phyloP scores from a whole-genome alignment of 352 stramenopile genomes.

The Pythium brachiatum region DNA sequence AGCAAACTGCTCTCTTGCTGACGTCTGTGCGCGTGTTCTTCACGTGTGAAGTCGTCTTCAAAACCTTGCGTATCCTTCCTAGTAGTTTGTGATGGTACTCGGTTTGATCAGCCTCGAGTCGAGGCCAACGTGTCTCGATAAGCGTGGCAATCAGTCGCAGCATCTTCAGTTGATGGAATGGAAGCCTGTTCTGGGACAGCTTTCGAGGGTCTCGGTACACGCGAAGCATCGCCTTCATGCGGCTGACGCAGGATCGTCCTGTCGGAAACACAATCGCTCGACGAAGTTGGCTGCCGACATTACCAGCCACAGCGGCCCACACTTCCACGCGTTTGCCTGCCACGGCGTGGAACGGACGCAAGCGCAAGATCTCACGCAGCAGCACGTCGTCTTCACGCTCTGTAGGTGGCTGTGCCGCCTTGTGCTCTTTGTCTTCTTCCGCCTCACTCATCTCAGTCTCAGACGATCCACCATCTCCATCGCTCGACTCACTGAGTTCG shows the following conservation, averaged over 20 bases:
- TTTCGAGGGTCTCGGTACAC: neutral
- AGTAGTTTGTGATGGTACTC: too few relatives aligned
- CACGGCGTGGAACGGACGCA: slow-evolving; percentile 1
- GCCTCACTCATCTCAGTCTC: neutral
- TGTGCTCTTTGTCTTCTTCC: neutral
- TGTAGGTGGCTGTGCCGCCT: neutral
- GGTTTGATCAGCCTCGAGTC: too few relatives aligned
- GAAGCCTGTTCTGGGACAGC: neutral
- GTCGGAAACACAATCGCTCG: neutral
- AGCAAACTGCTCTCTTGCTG: too few relatives aligned
- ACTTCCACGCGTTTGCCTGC: neutral
- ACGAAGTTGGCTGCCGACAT: neutral
- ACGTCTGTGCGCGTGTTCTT: too few relatives aligned
- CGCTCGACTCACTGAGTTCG: slow-evolving; percentile 1
- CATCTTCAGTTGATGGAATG: neutral
- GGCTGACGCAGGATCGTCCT: neutral
- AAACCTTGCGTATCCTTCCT: too few relatives aligned
- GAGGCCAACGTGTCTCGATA: slow-evolving; percentile 2
- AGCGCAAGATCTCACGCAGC: slow-evolving; percentile 3
- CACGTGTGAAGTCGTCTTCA: too few relatives aligned
- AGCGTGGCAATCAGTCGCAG: slow-evolving; percentile 8
- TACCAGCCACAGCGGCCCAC: slow-evolving; percentile 5
- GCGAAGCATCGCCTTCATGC: slow-evolving; percentile 1
- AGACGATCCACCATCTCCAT: neutral
- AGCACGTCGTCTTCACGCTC: slow-evolving; percentile 3